Conservation (phyloP, 2,329 filamentous ascomycete genomes). For the Neonectria faginata region DNA sequence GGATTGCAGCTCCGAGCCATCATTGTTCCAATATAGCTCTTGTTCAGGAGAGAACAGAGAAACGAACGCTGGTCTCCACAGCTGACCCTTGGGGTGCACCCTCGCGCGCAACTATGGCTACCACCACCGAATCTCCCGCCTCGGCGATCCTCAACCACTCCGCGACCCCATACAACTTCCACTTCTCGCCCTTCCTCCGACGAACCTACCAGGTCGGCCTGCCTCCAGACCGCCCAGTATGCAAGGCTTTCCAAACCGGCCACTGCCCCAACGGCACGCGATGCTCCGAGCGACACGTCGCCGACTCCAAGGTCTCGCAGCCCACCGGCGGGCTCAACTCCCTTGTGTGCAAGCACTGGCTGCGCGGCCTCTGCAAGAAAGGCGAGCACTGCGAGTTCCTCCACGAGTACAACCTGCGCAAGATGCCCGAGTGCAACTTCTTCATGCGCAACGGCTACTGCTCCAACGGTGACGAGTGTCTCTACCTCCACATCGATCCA, state of each 20-base stretch:
- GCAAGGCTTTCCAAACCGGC: slow-evolving; percentile 86
- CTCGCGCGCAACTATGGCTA: slow-evolving; percentile 45
- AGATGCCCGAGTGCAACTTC: slow-evolving; percentile 99
- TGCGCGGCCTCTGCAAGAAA: slow-evolving; percentile 97
- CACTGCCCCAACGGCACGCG: slow-evolving; percentile 87
- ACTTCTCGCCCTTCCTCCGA: slow-evolving; percentile 87
- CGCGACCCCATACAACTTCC: slow-evolving; percentile 74
- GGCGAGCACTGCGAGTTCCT: slow-evolving; percentile 97
- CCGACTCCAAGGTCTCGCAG: slow-evolving; percentile 52
- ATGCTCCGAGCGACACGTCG: slow-evolving; percentile 85
- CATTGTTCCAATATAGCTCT: not conserved
- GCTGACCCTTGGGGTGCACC: slow-evolving; percentile 29
- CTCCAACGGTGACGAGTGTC: slow-evolving; percentile 95
- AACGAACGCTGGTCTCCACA: not conserved
- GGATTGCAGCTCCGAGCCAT: not conserved
- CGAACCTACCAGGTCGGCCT: slow-evolving; percentile 87
- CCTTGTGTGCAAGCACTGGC: slow-evolving; percentile 98
- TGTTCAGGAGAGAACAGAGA: not conserved
- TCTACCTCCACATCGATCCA: slow-evolving; percentile 91
- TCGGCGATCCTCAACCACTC: slow-evolving; percentile 68
- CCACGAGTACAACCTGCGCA: slow-evolving; percentile 97
- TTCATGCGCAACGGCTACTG: slow-evolving; percentile 95
- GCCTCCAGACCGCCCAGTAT: slow-evolving; percentile 80
- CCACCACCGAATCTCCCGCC: slow-evolving; percentile 47
- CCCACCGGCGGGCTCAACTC: slow-evolving; percentile 73